These are phyloP conservation scores for Xanthoconium stramineum DNA, from an alignment of 768 basidiomycete species.

Conservation along the genomic window DNA sequence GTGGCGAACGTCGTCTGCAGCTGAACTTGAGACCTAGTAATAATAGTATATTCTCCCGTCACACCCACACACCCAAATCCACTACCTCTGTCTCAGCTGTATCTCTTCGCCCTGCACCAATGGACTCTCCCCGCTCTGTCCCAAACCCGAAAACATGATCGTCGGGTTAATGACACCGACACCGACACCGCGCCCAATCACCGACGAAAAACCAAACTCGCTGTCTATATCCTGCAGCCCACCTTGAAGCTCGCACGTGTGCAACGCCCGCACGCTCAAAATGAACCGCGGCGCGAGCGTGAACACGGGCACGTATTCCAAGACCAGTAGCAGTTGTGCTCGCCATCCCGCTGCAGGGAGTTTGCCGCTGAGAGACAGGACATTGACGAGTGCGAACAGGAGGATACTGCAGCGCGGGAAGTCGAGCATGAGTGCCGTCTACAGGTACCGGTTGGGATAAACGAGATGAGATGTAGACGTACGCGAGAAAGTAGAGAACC, in stretches of 20 bases:
- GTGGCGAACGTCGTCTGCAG: too few species aligned
- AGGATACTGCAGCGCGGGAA: not conserved
- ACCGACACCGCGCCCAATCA: too few species aligned
- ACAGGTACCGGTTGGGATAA: not conserved
- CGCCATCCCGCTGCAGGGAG: not conserved
- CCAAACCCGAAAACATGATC: too few species aligned
- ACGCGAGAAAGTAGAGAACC: not conserved
- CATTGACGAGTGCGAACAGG: not conserved
- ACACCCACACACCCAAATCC: too few species aligned
- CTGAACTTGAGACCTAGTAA: too few species aligned
- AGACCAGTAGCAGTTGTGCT: not conserved
- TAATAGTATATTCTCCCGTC: too few species aligned
- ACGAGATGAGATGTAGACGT: not conserved
- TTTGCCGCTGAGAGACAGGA: not conserved
- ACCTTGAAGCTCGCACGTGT: not conserved
- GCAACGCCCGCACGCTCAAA: slow-evolving; percentile 5
- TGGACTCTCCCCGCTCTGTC: too few species aligned
- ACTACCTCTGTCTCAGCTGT: too few species aligned
- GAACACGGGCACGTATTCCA: not conserved
- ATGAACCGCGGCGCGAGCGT: slow-evolving; percentile 6
- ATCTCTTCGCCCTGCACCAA: too few species aligned
- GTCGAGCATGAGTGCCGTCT: not conserved
- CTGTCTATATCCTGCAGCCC: not conserved
- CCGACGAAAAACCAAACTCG: not conserved
- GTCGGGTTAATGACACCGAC: too few species aligned